Conservation (phyloP, 345 rosid genomes). For the Mallotus nudiflorus region DNA sequence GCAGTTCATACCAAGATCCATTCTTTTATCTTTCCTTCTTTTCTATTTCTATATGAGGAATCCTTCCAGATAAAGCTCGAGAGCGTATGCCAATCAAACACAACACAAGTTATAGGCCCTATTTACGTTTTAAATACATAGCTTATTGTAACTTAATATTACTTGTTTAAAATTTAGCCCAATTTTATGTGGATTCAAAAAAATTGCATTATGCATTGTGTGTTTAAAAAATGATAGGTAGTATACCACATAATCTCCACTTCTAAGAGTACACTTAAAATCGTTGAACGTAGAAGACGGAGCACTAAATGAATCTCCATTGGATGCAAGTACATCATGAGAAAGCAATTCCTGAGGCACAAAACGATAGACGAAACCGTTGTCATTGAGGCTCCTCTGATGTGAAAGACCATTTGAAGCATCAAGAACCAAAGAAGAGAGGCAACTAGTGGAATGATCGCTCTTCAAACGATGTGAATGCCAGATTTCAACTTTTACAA, state of each 20-base stretch:
- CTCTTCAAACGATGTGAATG: slow-evolving; percentile 44
- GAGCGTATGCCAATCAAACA: slow-evolving; percentile 6
- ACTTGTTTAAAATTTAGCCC: not conserved
- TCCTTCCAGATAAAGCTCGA: not conserved
- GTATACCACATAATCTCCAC: slow-evolving; percentile 89
- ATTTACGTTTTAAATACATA: not conserved
- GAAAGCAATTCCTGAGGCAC: slow-evolving; percentile 44
- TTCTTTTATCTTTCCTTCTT: too few relatives aligned
- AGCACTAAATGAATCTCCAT: slow-evolving; percentile 33
- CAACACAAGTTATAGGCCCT: not conserved
- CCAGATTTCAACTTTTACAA: slow-evolving; percentile 56
- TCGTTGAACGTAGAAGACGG: slow-evolving; percentile 39
- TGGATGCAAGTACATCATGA: slow-evolving; percentile 31
- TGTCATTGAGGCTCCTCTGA: slow-evolving; percentile 47
- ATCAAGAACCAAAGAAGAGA: slow-evolving; percentile 82
- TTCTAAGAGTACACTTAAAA: slow-evolving; percentile 61
- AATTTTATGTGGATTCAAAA: not conserved
- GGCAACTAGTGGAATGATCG: slow-evolving; percentile 43
- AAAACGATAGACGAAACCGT: slow-evolving; percentile 72
- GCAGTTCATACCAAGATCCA: not conserved
- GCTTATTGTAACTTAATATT: not conserved
- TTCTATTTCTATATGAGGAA: too few relatives aligned
- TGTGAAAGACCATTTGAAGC: slow-evolving; percentile 42
- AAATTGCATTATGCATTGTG: not conserved
- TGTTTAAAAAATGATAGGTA: slow-evolving; percentile 16